Base-by-base conservation (phyloP, 805 yeast genomes). In the Yarrowia osloensis region DNA sequence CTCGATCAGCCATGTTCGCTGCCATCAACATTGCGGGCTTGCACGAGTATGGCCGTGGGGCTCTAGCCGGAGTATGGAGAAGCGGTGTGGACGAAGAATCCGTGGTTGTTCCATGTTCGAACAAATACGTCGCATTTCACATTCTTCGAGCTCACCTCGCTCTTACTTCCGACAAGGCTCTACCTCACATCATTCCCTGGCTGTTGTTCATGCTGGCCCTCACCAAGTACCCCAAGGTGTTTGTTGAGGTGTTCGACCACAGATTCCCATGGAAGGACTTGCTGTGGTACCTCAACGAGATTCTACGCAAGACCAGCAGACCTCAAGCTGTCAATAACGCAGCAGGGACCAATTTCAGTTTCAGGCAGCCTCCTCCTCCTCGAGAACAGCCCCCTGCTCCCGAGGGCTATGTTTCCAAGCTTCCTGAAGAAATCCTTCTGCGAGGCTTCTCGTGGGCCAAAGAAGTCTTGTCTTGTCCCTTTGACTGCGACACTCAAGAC, bases 51-150 rank as follows among this genome's bases (percentile, higher is more conserved):
- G 66, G 66, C 12, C 49, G 63, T 3, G 63, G 63, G 17, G 24
- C 63, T 13, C 49, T 57, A 8, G 63, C 42, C 9, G 42, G 37
- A 13, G 63, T 57, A 17, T 57, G 63, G 63, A 28, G 17, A 26
- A 15, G 19, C 37, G 19, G 19, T 19, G 44, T 12, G 11, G 66
- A 31, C 15, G 42, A 31, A 22, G 24, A 40, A 13, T 12, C 42
- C 13, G 54, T 44, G 1, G n/a, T 21, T 19, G 47, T 61, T 17
- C 54, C 54, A 17, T 22, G 42, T 22, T 22, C 15, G 24, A 42
- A 61, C 66, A 61, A 61, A 24, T 61, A 61, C 26, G 66, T 61
- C 17, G 66, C 66, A 26, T 61, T 61, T n/a, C 54, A 61, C 26
- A 31, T 61, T 24, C 52, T 61, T 11, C 66, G 66, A 8, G 66